Base-by-base conservation (phyloP, 73 alveolate genomes). In the Paramecium octaurelia region DNA sequence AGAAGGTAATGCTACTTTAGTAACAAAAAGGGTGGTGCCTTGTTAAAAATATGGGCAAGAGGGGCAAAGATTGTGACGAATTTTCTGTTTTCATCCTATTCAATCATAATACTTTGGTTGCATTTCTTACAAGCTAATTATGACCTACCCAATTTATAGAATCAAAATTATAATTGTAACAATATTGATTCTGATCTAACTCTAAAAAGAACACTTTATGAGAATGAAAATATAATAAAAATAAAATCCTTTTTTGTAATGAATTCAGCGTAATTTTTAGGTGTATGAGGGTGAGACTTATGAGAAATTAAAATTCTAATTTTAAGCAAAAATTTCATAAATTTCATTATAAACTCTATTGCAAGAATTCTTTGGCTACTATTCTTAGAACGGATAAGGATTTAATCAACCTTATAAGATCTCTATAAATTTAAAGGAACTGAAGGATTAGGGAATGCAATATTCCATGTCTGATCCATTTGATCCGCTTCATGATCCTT, bases 401-500 rank as follows among this genome's bases (percentile, higher is more conserved):
- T 80, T 42, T 20, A 80, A 23, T 20, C 21, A 24, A 20, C 6
- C 3, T 9, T 31, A 44, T 80, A 80, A 27, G 24, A 80, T 80
- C 2, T n/a, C 91, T 0, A 80, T 80, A 31, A 34, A 80, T 44
- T 20, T 2, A 23, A 48, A 23, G 24, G 64, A 16, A 73, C 2
- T 2, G 68, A 73, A 40, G 18, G 31, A 68, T 5, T 8, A 4
- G 38, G 21, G 48, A n/a, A 21, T 38, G 4, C 0, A 11, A 8
- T 80, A 44, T 48, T 27, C 46, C 0, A 80, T 80, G 43, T 18
- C 18, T 44, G 91, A 80, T 48, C 91, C 91, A 10, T 80, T 80
- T 46, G 91, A 80, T 80, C 31, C 75, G 14, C 54, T 23, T 6
- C 91, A 80, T 80, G 91, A 80, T 80, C 91, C 91, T 12, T 29